These are phyloP conservation scores for Medicago ruthenica DNA, from an alignment of 306 rosid species.

Conservation along the genomic window DNA sequence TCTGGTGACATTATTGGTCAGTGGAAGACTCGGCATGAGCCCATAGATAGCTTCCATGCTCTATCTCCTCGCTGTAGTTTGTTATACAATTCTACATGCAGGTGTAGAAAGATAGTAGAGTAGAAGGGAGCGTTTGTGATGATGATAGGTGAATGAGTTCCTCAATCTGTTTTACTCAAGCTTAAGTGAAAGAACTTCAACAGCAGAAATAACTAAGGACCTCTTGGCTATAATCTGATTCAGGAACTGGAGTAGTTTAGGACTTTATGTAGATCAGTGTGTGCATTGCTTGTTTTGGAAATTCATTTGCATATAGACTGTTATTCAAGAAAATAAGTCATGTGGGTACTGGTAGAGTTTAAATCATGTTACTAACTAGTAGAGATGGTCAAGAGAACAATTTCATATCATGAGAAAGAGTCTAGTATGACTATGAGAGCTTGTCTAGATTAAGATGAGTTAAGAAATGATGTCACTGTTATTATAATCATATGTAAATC, in stretches of 20 bases:
- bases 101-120: constrained; percentile 41
- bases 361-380: background rate
- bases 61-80: constrained; percentile 1
- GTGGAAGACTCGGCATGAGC: constrained; percentile 41
- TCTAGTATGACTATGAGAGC: background rate
- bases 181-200: constrained; percentile 29
- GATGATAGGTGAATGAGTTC: constrained; percentile 8
- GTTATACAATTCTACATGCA: constrained; percentile 47
- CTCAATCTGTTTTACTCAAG: background rate
- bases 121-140: constrained; percentile 18
- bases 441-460: constrained; percentile 4
- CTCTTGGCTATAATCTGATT: constrained; percentile 22
- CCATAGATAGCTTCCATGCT: constrained; percentile 41
- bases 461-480: constrained; percentile 10
- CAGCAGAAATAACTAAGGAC: constrained; percentile 13
- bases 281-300: constrained; percentile 38
- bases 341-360: background rate
- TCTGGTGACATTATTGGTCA: constrained; percentile 49
- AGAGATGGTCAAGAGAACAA: constrained; percentile 6
- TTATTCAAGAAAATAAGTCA: constrained; percentile 20
- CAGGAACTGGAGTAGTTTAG: constrained; percentile 37
- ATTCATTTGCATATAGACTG: constrained; percentile 42
- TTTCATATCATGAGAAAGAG: background rate
- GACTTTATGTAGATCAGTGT: constrained; percentile 31
- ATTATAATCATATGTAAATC: background rate